Evolutionary conservation across 164 flowering plant genomes (phyloP), one percentile per base, ranked within the genome.

Genomic region (Sextonia rubra): DNA sequence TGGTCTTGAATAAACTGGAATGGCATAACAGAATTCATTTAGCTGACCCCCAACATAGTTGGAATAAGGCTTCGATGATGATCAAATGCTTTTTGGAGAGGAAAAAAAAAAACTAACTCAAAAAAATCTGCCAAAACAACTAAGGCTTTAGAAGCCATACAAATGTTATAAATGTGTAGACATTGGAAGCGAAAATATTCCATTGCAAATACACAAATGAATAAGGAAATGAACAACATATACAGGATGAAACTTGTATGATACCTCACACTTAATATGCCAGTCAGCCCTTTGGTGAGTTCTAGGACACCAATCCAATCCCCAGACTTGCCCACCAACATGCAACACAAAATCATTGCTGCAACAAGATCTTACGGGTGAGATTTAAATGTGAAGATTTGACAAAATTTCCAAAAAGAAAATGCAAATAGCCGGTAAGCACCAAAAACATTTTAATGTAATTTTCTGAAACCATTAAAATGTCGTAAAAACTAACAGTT

Each of bases 261-360:
- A 20, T 86, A 92, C 98, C 97, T 93, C 97, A 77, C 87, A 83
- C 61, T 81, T 84, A 27, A 79, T 70, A 60, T 25, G 70, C 82
- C 49, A 55, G 20, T 79, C 81, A 62, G 87, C 75, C 60, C 68
- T 73, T 69, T 75, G 80, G 71, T 79, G 80, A 74, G 77, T 80
- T 73, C 83, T 81, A 37, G 97, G 97, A 80, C 95, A 96, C 98
- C 99, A 96, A 85, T 96, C 99, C 82, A 96, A 77, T 68, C 91
- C 94, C 97, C 97, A 96, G 58, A 92, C 87, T 67, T 86, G 78
- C 49, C 99, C 99, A 76, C 99, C 99, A 73, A 81, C 95, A 77
- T 92, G 82, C 78, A 96, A 70, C 30, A 93, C 87, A 82, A 88
- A 92, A 76, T 93, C 97, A 69, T 84, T 85, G 78, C 94, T 85